Evolutionary conservation across 192 early-diverging fungal species (phyloP), one percentile per base, ranked within the genome.

Genomic region (Gryganskiella cystojenkinii): DNA sequence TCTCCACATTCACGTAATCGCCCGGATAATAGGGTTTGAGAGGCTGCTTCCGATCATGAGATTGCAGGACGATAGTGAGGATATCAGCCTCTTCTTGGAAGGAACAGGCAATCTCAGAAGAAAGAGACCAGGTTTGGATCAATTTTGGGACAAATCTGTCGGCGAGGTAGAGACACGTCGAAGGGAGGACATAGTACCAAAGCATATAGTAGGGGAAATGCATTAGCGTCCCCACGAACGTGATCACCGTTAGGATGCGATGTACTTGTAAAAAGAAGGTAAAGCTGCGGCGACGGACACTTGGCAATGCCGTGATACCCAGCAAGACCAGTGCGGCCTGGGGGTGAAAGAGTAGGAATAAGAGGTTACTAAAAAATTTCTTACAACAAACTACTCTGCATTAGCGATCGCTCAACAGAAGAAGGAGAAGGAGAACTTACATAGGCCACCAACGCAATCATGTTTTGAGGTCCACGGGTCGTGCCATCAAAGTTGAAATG

Each of bases 181-280:
- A 76, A 0, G 73, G 73, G 6, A 76, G 61, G 19, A 67, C 65
- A 35, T 76, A 76, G 40, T 76, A 76, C 73, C 73, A 76, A n/a
- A 76, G 49, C 65, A 76, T 63, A 47, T 68, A 68, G 60, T 76
- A 76, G 0, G 73, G 73, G 27, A 58, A 76, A 37, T 76, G 73
- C 73, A 76, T 62, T 10, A 76, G 54, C 0, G 73, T 76, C 17
- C 73, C 73, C 15, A 76, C 37, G n/a, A 76, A 76, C 11, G 46
- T 56, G 35, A 76, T 58, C 3, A 76, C 65, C 10, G 73, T 76
- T 35, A 76, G 56, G 22, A 68, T 34, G 1, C 73, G 40, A 17
- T 76, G 73, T 22, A 52, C 31, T 1, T 51, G 56, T 27, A 76
- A 63, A 30, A 76, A 76, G 34, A 76, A 45, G 0, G 63, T 20